These are phyloP conservation scores for Cardamine resedifolia DNA, from an alignment of 345 rosid species.

Conservation along the genomic window DNA sequence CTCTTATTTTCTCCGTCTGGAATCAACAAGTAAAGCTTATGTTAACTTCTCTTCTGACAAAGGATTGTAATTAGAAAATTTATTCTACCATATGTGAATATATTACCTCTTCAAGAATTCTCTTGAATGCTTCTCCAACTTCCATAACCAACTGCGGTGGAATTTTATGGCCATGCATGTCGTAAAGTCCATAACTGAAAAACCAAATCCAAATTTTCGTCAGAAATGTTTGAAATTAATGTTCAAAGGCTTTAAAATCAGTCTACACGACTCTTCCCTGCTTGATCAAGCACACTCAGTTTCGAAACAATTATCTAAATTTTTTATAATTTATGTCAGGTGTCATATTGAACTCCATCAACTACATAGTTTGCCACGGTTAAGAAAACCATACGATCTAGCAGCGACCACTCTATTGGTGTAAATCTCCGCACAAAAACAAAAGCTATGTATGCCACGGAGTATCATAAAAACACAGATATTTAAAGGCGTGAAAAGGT, in stretches of 20 bases:
- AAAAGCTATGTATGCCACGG: not conserved
- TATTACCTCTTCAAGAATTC: conserved; percentile 79
- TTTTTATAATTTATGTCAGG: not conserved
- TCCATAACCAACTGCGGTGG: conserved; percentile 60
- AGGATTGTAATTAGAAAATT: not conserved
- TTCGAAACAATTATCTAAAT: not conserved
- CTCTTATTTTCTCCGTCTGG: conserved; percentile 81
- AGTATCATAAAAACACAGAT: not conserved
- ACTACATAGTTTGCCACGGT: not conserved
- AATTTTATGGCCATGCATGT: conserved; percentile 61
- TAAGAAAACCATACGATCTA: not conserved
- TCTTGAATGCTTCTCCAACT: conserved; percentile 78
- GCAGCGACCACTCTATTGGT: not conserved
- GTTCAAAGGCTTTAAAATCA: not conserved
- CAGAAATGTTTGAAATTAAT: conserved; percentile 13
- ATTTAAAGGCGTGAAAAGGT: not conserved
- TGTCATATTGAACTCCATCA: conserved; percentile 1
- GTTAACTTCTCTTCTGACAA: not conserved
- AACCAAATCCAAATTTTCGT: conserved; percentile 29
- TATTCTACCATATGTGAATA: not conserved
- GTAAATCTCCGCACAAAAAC: not conserved
- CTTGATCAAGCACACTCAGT: not conserved
- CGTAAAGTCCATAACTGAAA: conserved; percentile 67
- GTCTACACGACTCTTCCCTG: not conserved
- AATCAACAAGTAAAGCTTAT: conserved; percentile 25